phyloP scores from a whole-genome alignment of 768 basidiomycete species.

The Lentinus brumalis region DNA sequence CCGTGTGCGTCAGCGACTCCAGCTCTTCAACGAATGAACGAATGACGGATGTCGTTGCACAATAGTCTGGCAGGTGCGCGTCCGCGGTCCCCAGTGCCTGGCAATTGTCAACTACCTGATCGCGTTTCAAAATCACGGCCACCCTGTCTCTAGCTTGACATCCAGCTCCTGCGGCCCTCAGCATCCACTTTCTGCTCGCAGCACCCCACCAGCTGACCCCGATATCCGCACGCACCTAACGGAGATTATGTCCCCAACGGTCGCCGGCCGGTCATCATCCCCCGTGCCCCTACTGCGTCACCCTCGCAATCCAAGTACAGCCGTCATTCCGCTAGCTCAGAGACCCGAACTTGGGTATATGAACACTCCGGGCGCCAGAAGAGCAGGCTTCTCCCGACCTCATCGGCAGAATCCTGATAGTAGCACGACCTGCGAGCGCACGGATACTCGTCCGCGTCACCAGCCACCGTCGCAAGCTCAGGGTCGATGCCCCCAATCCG shows the following conservation, averaged over 20 bases:
- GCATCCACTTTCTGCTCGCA: too few relatives aligned
- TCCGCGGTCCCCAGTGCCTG: background rate
- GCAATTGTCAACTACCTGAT: background rate
- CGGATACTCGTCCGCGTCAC: slow-evolving; percentile 1
- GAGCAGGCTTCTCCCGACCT: slow-evolving; percentile 10
- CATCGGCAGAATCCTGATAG: slow-evolving; percentile 11
- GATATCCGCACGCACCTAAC: too few relatives aligned
- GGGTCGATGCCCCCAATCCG: background rate
- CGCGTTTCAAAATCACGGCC: background rate
- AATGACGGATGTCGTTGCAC: too few relatives aligned
- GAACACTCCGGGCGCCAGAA: background rate
- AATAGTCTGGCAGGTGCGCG: too few relatives aligned
- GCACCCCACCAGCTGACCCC: too few relatives aligned
- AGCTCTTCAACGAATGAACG: too few relatives aligned
- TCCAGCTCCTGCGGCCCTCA: too few relatives aligned
- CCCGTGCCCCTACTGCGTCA: background rate
- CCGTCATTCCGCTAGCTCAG: background rate
- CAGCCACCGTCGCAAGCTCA: background rate
- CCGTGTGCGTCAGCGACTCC: too few relatives aligned
- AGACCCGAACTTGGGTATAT: background rate
- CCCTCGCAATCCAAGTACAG: background rate
- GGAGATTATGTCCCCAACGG: too few relatives aligned
- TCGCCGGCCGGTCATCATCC: background rate
- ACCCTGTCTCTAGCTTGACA: background rate
- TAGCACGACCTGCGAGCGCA: background rate